Base-by-base conservation (phyloP, 1,284 basidiomycete genomes). In the Microbotryum scabiosae region DNA sequence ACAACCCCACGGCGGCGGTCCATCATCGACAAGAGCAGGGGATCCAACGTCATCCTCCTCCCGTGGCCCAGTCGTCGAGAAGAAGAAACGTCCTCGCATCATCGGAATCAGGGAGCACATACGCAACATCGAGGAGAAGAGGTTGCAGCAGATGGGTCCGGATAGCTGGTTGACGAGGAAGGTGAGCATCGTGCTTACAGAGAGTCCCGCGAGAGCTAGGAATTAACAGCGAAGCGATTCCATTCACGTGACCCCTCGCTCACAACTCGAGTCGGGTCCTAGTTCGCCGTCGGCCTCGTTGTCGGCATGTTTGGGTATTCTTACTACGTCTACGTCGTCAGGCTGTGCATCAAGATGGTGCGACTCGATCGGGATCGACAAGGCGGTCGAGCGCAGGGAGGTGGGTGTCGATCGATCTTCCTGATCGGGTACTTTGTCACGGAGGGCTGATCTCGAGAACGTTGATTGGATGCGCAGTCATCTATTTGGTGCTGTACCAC, bases 311-410 rank as follows among this genome's bases (percentile, higher is more conserved):
- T 63, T n/a, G 62, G 52, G 14, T 68, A 66, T 49, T 48, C 50
- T 21, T 69, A 70, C 53, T 70, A 70, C 32, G 68, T 71, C 51
- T 69, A 65, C 30, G 70, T 69, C 43, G 68, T 64, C 5, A 44
- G 68, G 18, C 45, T 71, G 21, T 66, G 65, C 54, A 52, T 68
- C 12, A 63, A 59, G 2, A 69, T 71, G 70, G 59, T 71, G 28
- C 41, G 64, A 7, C 54, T 63, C 55, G 36, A 65, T 20, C 23
- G 28, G 25, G 51, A 56, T 47, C 51, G 66, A 3, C 53, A 68
- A 9, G 70, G 68, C 1, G 58, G 56, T 3, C 47, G 62, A 26
- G 56, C 57, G 1, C 61, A 69, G 49, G 68, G 70, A n/a, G 59
- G 69, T 69, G 45, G 58, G 68, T 66, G 30, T 30, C 30, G 28